Base-by-base conservation (phyloP, 108 stramenopile species). In the Cyclotella distinguenda region DNA sequence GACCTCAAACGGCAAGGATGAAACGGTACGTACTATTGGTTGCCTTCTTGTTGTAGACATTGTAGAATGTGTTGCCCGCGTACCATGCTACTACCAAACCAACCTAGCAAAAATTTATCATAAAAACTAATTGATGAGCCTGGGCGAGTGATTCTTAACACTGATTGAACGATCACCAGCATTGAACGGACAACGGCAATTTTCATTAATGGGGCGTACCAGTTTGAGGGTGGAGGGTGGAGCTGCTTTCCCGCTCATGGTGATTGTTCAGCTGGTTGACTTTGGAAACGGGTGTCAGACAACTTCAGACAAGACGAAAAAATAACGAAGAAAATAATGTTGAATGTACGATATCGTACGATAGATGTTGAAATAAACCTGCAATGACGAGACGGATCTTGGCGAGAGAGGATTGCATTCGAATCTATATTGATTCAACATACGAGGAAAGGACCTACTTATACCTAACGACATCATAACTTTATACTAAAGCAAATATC, bases 21-120 rank as follows among this genome's bases (percentile, higher is more conserved):
- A 4, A 48, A 1, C 2, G 18, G 9, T 40, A 43, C 58, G 42
- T 59, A 59, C 58, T 84, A 68, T 91, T 91, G 70, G 85, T 85
- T 16, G 90, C 87, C 67, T 86, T 84, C 72, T 92, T 92, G 78
- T 92, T 92, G 86, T 81, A 92, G 35, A 92, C 75, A 70, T 92
- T 92, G 85, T 92, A 92, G 40, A 88, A 70, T 5, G 91, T 92
- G 72, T 92, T 92, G 45, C 91, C 91, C 13, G 88, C 88, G 73
- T 92, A 92, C 91, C 91, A 92, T 34, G 77, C 77, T 42, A 76
- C 78, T 10, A 92, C 91, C 45, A 92, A 74, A 23, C 78, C 56
- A 28, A 82, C 72, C 90, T 91, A 39, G 2, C 47, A 48, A 19
- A 12, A 56, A 56, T 12, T 39, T 19, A 21, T 23, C 5, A 27